Percentiles rank a stretch among this genome's conserved stretches.
These are phyloP conservation scores for Dichotomopilus funicola DNA, from an alignment of 2,329 filamentous ascomycete genomes.

Conservation along the genomic window DNA sequence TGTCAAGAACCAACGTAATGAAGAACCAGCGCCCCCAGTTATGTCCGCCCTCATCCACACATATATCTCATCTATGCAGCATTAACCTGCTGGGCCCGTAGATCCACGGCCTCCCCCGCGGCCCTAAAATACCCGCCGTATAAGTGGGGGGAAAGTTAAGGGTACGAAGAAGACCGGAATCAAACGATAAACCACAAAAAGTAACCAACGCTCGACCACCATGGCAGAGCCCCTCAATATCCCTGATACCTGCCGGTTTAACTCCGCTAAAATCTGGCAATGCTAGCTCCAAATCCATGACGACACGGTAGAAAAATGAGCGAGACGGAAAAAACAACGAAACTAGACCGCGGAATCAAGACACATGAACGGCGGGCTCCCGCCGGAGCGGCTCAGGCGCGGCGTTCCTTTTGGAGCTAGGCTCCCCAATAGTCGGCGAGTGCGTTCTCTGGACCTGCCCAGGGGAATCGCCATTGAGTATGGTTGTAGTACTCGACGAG, in stretches of 20 bases:
- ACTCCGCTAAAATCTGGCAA: slow-evolving; percentile 5
- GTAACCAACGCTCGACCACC: slow-evolving; percentile 2
- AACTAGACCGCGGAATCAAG: neutral
- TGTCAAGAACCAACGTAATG: neutral
- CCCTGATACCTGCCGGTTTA: slow-evolving; percentile 4
- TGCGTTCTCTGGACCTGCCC: slow-evolving; percentile 16
- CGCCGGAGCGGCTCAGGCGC: slow-evolving; percentile 25
- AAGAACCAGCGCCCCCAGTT: neutral
- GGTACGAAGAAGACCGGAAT: neutral
- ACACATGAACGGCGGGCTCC: slow-evolving; percentile 27
- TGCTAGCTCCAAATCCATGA: slow-evolving; percentile 3
- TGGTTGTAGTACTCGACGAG: slow-evolving; percentile 29
- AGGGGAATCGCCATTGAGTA: slow-evolving; percentile 21
- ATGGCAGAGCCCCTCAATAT: neutral
- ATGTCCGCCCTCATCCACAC: slow-evolving; percentile 4
- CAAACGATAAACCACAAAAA: no score
- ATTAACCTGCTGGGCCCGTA: slow-evolving; percentile 1
- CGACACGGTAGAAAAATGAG: slow-evolving; percentile 4
- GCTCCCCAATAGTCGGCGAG: slow-evolving; percentile 15
- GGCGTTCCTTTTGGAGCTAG: slow-evolving; percentile 24
- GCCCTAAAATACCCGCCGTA: neutral
- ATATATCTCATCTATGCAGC: slow-evolving; percentile 10
- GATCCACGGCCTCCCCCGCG: slow-evolving; percentile 1
- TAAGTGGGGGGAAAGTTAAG: neutral
- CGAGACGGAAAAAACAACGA: slow-evolving; percentile 12